Percentiles rank a stretch among this genome's conserved stretches.
Evolutionary conservation across 208 protist genomes (phyloP).

Genomic region (Leishmania mexicana): DNA sequence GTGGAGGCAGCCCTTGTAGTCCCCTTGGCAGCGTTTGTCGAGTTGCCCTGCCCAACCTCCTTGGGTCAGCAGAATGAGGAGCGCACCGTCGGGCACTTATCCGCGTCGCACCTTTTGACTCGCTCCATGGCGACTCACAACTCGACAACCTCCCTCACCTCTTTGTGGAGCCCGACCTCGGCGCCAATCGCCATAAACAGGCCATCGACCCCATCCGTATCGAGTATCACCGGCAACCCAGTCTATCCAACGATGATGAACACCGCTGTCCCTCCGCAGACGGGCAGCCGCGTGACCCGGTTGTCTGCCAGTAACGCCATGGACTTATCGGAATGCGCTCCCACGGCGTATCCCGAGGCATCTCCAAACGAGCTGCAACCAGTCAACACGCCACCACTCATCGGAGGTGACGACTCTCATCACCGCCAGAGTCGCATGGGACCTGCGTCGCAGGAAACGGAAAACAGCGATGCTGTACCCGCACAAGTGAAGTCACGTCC

Average conservation of each 20-base stretch:
- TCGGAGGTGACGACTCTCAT: neutral
- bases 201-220: neutral
- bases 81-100: neutral
- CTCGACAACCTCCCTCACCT: neutral
- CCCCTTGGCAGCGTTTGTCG: neutral
- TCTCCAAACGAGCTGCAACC: neutral
- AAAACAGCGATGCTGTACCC: neutral
- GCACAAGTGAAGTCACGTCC: neutral
- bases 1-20: no score
- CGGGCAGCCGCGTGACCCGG: conserved; percentile 11
- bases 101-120: neutral
- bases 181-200: neutral
- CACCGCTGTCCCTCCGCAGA: conserved; percentile 8
- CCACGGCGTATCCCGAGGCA: neutral
- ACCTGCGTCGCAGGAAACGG: neutral
- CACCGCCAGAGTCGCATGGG: neutral
- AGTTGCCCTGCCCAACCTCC: neutral
- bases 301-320: conserved; percentile 6
- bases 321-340: neutral
- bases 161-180: conserved; percentile 1
- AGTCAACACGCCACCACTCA: neutral
- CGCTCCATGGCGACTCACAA: neutral
- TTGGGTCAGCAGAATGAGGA: neutral
- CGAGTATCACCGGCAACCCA: neutral
- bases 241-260: conserved; percentile 15